Percentiles rank a stretch among this genome's conserved stretches.
phyloP scores from a whole-genome alignment of 352 stramenopile genomes.

The Phytophthora pisi region DNA sequence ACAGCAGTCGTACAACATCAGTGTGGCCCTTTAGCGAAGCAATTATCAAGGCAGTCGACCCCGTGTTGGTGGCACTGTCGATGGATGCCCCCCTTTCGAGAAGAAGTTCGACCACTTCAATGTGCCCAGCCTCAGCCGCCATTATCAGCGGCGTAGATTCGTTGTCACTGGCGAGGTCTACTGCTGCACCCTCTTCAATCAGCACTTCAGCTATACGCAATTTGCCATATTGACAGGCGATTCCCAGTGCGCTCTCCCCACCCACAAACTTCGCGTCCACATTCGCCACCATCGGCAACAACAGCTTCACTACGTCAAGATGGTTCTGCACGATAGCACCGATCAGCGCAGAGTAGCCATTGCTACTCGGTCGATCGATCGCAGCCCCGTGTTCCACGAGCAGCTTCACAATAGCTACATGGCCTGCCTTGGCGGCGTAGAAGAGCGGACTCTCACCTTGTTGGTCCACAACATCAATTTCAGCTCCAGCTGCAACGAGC shows the following conservation, averaged over 20 bases:
- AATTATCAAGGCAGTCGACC: background rate
- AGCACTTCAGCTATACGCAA: background rate
- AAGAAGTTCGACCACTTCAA: background rate
- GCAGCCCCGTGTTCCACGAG: background rate
- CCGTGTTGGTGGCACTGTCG: background rate
- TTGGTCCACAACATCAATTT: background rate
- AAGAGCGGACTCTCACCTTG: background rate
- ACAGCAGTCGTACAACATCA: background rate
- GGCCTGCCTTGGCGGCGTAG: background rate
- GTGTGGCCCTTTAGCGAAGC: background rate
- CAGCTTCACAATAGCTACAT: background rate
- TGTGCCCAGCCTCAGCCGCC: background rate
- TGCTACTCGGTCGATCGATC: background rate
- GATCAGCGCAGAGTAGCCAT: background rate
- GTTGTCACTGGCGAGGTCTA: background rate
- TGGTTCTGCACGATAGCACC: background rate
- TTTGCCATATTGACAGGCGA: conserved; percentile 1
- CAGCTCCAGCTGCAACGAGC: background rate
- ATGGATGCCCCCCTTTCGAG: background rate
- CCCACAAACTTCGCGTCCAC: conserved; percentile 1
- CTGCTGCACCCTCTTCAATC: background rate
- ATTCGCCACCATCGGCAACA: background rate
- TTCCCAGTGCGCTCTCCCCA: background rate
- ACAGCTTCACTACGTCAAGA: background rate
- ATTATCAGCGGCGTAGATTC: conserved; percentile 3